Evolutionary conservation across 768 basidiomycete genomes (phyloP).

Genomic region (Pleurotus citrinopileatus): DNA sequence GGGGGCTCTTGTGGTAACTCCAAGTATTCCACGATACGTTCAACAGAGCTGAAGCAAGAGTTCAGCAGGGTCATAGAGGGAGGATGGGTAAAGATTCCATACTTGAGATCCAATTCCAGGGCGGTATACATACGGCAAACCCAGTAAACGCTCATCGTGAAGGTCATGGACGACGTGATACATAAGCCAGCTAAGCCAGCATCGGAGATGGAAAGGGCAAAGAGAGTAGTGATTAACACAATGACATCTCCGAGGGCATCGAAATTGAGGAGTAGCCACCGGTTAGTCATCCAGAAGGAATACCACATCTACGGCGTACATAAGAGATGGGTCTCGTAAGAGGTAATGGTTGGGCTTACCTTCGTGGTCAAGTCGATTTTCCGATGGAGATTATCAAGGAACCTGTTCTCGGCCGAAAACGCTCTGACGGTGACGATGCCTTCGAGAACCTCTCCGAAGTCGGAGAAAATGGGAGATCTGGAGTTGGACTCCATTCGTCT

Average conservation of each 20-base stretch:
- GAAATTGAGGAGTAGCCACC: conserved; percentile 83
- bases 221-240: conserved; percentile 72
- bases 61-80: not conserved
- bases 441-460: conserved; percentile 78
- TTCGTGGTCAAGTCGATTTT: conserved; percentile 80
- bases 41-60: conserved; percentile 61
- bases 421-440: conserved; percentile 87
- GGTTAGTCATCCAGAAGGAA: conserved; percentile 85
- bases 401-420: conserved; percentile 77
- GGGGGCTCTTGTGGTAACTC: conserved; percentile 87
- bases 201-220: conserved; percentile 61
- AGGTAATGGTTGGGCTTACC: conserved; percentile 32
- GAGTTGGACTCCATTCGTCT: conserved; percentile 90
- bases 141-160: conserved; percentile 50
- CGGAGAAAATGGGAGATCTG: conserved; percentile 80
- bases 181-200: conserved; percentile 68
- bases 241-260: conserved; percentile 73
- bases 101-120: conserved; percentile 77
- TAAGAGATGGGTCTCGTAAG: too few relatives aligned
- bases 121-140: conserved; percentile 49
- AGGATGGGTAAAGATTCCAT: conserved; percentile 27
- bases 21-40: conserved; percentile 90
- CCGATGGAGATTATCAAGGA: conserved; percentile 69
- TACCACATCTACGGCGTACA: conserved; percentile 73
- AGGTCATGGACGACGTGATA: conserved; percentile 58